These are phyloP conservation scores for Grosmannia clavigera DNA, from an alignment of 2,329 filamentous ascomycete species.

Conservation along the genomic window DNA sequence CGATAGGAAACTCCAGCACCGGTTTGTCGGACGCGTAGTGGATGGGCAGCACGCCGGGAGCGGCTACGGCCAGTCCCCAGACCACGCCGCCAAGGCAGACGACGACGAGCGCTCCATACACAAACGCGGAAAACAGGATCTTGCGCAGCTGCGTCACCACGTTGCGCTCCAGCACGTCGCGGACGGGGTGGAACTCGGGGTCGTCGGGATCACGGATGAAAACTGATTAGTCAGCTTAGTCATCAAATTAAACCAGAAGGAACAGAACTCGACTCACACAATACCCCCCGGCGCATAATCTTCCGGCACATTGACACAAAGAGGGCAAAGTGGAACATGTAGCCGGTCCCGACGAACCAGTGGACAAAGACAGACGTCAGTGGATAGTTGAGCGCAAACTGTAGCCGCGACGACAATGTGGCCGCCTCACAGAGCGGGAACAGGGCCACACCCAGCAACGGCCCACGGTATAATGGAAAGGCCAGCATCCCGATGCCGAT, in stretches of 20 bases:
- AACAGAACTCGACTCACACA: conserved; percentile 49
- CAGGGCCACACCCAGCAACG: conserved; percentile 78
- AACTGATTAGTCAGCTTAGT: conserved; percentile 34
- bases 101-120: conserved; percentile 87
- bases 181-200: conserved; percentile 93
- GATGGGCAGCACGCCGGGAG: conserved; percentile 68
- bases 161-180: conserved; percentile 88
- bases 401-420: conserved; percentile 61
- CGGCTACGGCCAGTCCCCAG: conserved; percentile 65
- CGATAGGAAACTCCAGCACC: conserved; percentile 85
- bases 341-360: conserved; percentile 97
- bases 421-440: conserved; percentile 79
- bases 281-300: conserved; percentile 86
- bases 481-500: conserved; percentile 99
- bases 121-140: conserved; percentile 88
- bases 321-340: conserved; percentile 99
- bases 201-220: conserved; percentile 98
- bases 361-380: conserved; percentile 91
- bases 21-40: conserved; percentile 90
- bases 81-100: conserved; percentile 91
- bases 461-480: conserved; percentile 89
- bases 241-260: conserved; percentile 14
- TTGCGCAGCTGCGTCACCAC: conserved; percentile 89
- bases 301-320: conserved; percentile 99
- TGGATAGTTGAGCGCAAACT: conserved; percentile 68